Evolutionary conservation across 163 green algal genomes (phyloP).

Genomic region (Volvox carteri): DNA sequence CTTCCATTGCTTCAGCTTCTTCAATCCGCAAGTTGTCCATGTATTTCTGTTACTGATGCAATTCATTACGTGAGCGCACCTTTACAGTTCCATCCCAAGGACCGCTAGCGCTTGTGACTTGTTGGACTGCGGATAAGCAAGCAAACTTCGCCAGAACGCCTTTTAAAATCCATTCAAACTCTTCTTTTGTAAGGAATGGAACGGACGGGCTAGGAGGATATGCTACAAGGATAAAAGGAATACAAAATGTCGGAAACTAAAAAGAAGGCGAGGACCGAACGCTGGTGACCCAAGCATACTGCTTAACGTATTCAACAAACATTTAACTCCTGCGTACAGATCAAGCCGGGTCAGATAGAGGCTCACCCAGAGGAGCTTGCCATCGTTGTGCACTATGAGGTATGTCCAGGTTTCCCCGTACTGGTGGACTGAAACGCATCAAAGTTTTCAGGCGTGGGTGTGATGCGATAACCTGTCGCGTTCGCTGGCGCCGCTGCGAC

Average conservation of each 20-base stretch:
- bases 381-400: conserved; percentile 72
- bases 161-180: neutral
- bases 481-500: too few species aligned
- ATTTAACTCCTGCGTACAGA: conserved; percentile 43
- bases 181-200: conserved; percentile 4
- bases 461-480: too few species aligned
- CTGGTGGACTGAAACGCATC: neutral
- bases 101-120: neutral
- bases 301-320: neutral
- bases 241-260: conserved; percentile 58
- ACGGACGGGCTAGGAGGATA: neutral
- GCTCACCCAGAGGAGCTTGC: conserved; percentile 64
- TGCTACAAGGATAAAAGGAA: conserved; percentile 15
- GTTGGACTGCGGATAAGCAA: neutral
- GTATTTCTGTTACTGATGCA: neutral
- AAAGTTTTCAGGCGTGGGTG: too few species aligned
- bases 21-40: neutral
- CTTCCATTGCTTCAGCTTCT: neutral
- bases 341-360: conserved; percentile 71
- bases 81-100: neutral
- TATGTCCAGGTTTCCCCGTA: conserved; percentile 21
- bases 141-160: neutral
- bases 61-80: neutral
- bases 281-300: neutral
- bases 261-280: conserved; percentile 58